These are phyloP conservation scores for Botryobasidium botryosum DNA, from an alignment of 768 basidiomycete genomes.

Conservation along the genomic window DNA sequence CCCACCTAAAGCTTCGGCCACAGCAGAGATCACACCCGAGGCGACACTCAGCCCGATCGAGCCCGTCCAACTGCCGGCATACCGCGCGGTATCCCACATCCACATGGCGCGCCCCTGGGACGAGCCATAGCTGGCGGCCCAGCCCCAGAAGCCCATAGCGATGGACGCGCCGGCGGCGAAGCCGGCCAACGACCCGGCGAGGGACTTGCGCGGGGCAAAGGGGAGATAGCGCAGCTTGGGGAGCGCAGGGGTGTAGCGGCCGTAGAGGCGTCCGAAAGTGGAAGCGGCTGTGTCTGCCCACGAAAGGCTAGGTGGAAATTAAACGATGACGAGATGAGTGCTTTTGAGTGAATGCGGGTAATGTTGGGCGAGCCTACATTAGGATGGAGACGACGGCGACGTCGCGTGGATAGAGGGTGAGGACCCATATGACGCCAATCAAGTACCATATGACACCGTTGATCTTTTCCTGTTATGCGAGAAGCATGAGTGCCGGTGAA, in stretches of 20 bases:
- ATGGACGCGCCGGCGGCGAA: slow-evolving; percentile 46
- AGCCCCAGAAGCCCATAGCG: slow-evolving; percentile 55
- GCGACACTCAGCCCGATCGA: slow-evolving; percentile 39
- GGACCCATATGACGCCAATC: slow-evolving; percentile 62
- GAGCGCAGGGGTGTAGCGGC: slow-evolving; percentile 45
- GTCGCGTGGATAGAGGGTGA: slow-evolving; percentile 64
- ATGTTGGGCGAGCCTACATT: slow-evolving; percentile 40
- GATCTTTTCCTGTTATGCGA: slow-evolving; percentile 32
- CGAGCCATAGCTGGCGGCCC: slow-evolving; percentile 32
- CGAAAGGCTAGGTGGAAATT: slow-evolving; percentile 43
- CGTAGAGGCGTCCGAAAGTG: slow-evolving; percentile 75
- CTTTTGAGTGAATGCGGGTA: neutral
- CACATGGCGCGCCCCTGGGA: slow-evolving; percentile 23
- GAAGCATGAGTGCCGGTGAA: neutral
- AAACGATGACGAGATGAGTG: slow-evolving; percentile 3
- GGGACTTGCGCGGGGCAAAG: slow-evolving; percentile 64
- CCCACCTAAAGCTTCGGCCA: slow-evolving; percentile 81
- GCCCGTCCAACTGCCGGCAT: slow-evolving; percentile 31
- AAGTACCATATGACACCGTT: slow-evolving; percentile 92
- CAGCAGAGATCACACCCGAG: slow-evolving; percentile 62
- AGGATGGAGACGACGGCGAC: slow-evolving; percentile 80
- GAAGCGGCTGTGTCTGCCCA: slow-evolving; percentile 96
- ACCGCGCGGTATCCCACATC: slow-evolving; percentile 15
- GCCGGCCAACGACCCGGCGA: slow-evolving; percentile 73
- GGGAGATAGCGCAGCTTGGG: slow-evolving; percentile 38